These are phyloP conservation scores for Cerioporus squamosus DNA, from an alignment of 1,284 basidiomycete genomes.

Conservation along the genomic window DNA sequence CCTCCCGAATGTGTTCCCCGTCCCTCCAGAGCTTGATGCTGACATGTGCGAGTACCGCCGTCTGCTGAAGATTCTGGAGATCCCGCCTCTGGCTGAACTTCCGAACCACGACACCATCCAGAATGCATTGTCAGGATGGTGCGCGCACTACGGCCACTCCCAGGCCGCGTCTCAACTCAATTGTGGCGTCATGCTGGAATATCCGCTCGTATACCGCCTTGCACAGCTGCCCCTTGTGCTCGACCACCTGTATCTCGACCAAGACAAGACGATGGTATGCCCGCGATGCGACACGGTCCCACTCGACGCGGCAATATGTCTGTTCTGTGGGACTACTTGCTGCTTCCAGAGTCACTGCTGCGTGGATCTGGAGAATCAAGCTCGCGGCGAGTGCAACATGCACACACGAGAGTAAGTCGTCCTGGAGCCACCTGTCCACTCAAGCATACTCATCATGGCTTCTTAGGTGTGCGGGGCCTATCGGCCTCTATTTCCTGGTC, in stretches of 20 bases:
- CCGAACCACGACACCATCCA: conserved; percentile 83
- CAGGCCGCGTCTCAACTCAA: conserved; percentile 75
- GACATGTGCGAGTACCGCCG: conserved; percentile 75
- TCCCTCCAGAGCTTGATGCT: conserved; percentile 40
- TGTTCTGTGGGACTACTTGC: conserved; percentile 88
- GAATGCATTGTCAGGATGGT: conserved; percentile 82
- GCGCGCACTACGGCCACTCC: conserved; percentile 78
- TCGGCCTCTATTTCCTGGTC: conserved; percentile 91
- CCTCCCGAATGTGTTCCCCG: conserved; percentile 64
- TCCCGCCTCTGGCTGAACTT: conserved; percentile 79
- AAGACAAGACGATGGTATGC: conserved; percentile 76
- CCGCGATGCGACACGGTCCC: conserved; percentile 81
- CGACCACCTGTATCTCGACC: conserved; percentile 80
- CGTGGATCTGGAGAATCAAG: conserved; percentile 66
- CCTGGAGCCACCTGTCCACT: conserved; percentile 24
- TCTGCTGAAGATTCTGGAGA: conserved; percentile 74
- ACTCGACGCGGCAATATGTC: conserved; percentile 87
- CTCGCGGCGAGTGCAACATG: conserved; percentile 90
- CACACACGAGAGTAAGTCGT: conserved; percentile 86
- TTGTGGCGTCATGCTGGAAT: conserved; percentile 80
- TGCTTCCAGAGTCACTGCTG: conserved; percentile 97
- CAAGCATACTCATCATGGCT: background rate
- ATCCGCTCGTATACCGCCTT: conserved; percentile 86
- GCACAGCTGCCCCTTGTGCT: conserved; percentile 82
- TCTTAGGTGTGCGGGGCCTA: conserved; percentile 84